Evolutionary conservation across 2,329 filamentous ascomycete species (phyloP), one percentile per base, ranked within the genome.

Genomic region (Pezicula neosporulosa): DNA sequence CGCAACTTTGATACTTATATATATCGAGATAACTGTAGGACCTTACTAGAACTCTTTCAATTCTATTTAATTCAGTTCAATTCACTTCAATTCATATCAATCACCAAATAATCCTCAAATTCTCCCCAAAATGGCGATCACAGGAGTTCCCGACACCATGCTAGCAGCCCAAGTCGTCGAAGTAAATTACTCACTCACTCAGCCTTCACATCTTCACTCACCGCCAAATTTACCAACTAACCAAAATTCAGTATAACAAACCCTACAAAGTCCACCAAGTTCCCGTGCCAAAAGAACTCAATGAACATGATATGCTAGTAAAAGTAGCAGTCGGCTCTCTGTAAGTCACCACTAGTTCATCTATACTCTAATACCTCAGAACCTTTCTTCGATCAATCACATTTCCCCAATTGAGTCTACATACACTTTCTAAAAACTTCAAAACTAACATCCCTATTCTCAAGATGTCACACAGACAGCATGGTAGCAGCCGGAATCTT

Each of bases 271-370:
- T 84, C 52, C 72, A 73, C 58, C 66, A 70, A 15, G 64, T 83
- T 30, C 70, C 74, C 12, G 72, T 77, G 1, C 80, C 80, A 6
- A 63, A 65, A 8, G 50, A 64, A 15, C 73, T 82, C 15, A 64
- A 67, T 44, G 48, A 58, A 39, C 44, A 77, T 56, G 81, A 85
- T 56, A 68, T 86, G n/a, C 74, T 85, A 35, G 71, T 85, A 60
- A 82, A 81, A 63, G 70, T 82, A 47, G 80, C 78, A 49, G 79
- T 80, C 15, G 81, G 78, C 9, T 82, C 78, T 1, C 75, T 83
- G 60, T 24, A 4, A 24, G 24, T 24, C 6, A 24, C 3, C 24
- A 24, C 24, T 24, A 24, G 7, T 6, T 24, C 24, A 24, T 24
- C 24, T 4, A 24, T 24, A 24, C 24, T 24, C 24, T 6, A 24